A percentile compares a stretch with the other conserved stretches of the same genome.
Conservation (phyloP, 106 monocot genomes). For the Narthecium ossifragum region DNA sequence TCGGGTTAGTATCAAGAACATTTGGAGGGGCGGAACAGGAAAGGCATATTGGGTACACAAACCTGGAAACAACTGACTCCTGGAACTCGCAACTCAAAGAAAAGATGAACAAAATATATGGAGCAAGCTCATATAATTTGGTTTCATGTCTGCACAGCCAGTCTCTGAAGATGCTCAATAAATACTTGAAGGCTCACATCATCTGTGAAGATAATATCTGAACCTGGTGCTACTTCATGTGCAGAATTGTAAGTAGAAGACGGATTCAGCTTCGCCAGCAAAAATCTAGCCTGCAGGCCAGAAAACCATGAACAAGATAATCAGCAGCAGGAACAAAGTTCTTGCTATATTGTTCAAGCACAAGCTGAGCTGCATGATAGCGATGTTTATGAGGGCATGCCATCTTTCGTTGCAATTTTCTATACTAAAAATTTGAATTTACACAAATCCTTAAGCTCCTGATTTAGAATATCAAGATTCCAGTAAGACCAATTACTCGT, state of each 20-base stretch:
- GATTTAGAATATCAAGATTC: no score
- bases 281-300: conserved; percentile 81
- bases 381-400: no score
- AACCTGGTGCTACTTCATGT: conserved; percentile 69
- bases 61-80: background rate
- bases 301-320: no score
- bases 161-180: conserved; percentile 88
- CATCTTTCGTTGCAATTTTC: no score
- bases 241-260: conserved; percentile 89
- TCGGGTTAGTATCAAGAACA: background rate
- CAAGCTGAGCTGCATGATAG: no score
- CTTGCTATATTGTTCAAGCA: no score
- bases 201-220: conserved; percentile 93
- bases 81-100: background rate
- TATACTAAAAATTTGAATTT: no score
- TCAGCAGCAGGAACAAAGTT: no score
- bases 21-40: background rate
- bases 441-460: no score
- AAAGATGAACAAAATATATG: background rate
- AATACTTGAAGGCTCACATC: conserved; percentile 98
- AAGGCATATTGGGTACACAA: background rate
- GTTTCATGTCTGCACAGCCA: conserved; percentile 85
- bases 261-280: conserved; percentile 94
- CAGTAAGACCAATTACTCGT: no score
- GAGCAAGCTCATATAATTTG: background rate